phyloP scores from a whole-genome alignment of 768 basidiomycete genomes.

The Infundibulicybe gibba region DNA sequence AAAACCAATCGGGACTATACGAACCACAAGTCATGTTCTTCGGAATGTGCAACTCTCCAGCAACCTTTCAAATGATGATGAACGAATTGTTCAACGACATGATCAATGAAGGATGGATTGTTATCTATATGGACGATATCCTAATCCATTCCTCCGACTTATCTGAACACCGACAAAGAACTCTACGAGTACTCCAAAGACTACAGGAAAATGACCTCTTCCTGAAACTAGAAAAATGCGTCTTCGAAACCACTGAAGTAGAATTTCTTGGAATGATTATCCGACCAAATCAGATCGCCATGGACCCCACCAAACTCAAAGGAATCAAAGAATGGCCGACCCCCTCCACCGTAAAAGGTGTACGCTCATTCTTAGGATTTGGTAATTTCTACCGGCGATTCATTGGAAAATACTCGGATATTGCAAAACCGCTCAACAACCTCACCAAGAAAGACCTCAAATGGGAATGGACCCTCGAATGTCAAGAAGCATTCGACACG shows the following conservation, averaged over 20 bases:
- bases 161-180: slow-evolving; percentile 12
- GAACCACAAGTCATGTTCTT: slow-evolving; percentile 39
- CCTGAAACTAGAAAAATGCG: slow-evolving; percentile 32
- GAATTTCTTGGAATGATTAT: slow-evolving; percentile 32
- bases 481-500: no score
- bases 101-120: slow-evolving; percentile 19
- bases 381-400: no score
- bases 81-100: slow-evolving; percentile 34
- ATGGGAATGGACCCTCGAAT: no score
- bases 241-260: slow-evolving; percentile 15
- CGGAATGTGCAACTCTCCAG: slow-evolving; percentile 27
- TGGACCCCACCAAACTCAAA: slow-evolving; percentile 34
- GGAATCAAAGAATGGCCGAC: slow-evolving; percentile 34
- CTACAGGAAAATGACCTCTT: slow-evolving; percentile 23
- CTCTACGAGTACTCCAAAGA: slow-evolving; percentile 12
- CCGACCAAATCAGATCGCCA: slow-evolving; percentile 15
- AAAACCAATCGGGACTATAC: slow-evolving; percentile 24
- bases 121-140: slow-evolving; percentile 41
- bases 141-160: slow-evolving; percentile 29
- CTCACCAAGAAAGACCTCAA: no score
- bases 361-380: no score
- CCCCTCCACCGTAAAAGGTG: slow-evolving; percentile 22
- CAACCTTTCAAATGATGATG: slow-evolving; percentile 34
- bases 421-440: no score
- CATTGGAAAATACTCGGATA: no score